Evolutionary conservation across 1,284 basidiomycete genomes (phyloP).

Genomic region (Tilletia horrida): DNA sequence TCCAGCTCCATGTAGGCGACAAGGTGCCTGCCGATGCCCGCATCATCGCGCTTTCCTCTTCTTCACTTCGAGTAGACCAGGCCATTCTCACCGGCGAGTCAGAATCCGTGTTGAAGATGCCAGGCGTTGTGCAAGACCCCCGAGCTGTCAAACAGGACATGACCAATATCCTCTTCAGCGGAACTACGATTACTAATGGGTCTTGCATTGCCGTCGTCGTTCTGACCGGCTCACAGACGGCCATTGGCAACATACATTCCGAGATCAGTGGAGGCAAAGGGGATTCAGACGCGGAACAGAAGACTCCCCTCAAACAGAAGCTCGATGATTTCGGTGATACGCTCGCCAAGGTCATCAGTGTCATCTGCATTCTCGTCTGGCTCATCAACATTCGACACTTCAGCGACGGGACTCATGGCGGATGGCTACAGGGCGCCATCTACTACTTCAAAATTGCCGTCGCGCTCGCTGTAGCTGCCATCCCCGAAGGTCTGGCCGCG

Average conservation of each 20-base stretch:
- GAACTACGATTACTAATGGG: constrained; percentile 89
- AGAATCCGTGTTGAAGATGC: constrained; percentile 75
- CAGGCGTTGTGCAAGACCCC: constrained; percentile 66
- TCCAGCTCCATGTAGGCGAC: constrained; percentile 84
- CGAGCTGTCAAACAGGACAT: constrained; percentile 91
- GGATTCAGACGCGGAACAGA: constrained; percentile 60
- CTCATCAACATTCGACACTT: constrained; percentile 90
- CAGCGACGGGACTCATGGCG: constrained; percentile 83
- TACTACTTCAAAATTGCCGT: constrained; percentile 99
- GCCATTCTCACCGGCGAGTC: constrained; percentile 92
- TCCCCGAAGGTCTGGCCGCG: constrained; percentile 71
- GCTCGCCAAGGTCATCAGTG: constrained; percentile 90
- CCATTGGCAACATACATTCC: constrained; percentile 90
- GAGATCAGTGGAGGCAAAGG: constrained; percentile 63
- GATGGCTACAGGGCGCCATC: constrained; percentile 81
- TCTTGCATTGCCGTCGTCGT: constrained; percentile 78
- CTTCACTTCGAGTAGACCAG: constrained; percentile 87
- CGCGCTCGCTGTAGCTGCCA: constrained; percentile 67
- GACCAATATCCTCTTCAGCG: constrained; percentile 89
- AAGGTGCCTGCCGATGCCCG: constrained; percentile 90
- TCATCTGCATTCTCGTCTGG: constrained; percentile 94
- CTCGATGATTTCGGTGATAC: constrained; percentile 93
- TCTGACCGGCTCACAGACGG: constrained; percentile 77
- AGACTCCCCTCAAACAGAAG: constrained; percentile 91
- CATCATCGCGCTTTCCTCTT: constrained; percentile 79